These are phyloP conservation scores for Penicillium subrubescens DNA, from an alignment of 495 filamentous ascomycete genomes.

Conservation along the genomic window DNA sequence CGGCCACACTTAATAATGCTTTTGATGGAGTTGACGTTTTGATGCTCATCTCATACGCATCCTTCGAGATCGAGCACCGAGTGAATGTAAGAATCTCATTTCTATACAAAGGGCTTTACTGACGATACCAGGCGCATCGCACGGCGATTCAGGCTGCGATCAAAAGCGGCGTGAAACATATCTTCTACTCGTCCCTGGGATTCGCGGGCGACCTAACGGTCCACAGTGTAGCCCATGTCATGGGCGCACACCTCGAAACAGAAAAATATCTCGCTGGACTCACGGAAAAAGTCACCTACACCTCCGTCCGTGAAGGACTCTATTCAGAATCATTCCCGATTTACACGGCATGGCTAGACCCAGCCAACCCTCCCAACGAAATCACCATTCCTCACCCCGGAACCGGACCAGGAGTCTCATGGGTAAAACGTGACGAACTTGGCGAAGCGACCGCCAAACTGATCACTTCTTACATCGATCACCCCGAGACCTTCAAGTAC, in stretches of 20 bases:
- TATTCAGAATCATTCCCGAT: slow-evolving; percentile 71
- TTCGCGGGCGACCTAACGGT: slow-evolving; percentile 51
- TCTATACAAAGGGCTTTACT: neutral
- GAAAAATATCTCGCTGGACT: slow-evolving; percentile 56
- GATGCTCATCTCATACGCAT: slow-evolving; percentile 47
- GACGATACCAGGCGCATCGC: slow-evolving; percentile 40
- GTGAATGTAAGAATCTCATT: slow-evolving; percentile 24
- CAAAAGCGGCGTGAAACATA: slow-evolving; percentile 57
- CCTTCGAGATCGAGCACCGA: slow-evolving; percentile 41
- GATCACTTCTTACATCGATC: slow-evolving; percentile 30
- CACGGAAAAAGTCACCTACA: slow-evolving; percentile 41
- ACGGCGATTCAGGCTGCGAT: slow-evolving; percentile 60
- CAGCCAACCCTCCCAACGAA: slow-evolving; percentile 31
- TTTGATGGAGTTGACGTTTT: slow-evolving; percentile 42
- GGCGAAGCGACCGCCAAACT: slow-evolving; percentile 51
- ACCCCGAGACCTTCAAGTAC: slow-evolving; percentile 28
- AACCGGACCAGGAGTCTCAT: slow-evolving; percentile 47
- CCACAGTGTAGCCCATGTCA: slow-evolving; percentile 56
- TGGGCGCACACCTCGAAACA: slow-evolving; percentile 68
- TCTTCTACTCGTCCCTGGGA: slow-evolving; percentile 70
- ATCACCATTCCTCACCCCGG: slow-evolving; percentile 55
- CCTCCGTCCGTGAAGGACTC: slow-evolving; percentile 61
- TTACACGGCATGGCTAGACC: slow-evolving; percentile 65
- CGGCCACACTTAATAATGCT: slow-evolving; percentile 28
- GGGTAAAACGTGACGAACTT: slow-evolving; percentile 54